Evolutionary conservation across 108 stramenopile genomes (phyloP), one percentile per base, ranked within the genome.

Genomic region (Stephanodiscus minutulus): DNA sequence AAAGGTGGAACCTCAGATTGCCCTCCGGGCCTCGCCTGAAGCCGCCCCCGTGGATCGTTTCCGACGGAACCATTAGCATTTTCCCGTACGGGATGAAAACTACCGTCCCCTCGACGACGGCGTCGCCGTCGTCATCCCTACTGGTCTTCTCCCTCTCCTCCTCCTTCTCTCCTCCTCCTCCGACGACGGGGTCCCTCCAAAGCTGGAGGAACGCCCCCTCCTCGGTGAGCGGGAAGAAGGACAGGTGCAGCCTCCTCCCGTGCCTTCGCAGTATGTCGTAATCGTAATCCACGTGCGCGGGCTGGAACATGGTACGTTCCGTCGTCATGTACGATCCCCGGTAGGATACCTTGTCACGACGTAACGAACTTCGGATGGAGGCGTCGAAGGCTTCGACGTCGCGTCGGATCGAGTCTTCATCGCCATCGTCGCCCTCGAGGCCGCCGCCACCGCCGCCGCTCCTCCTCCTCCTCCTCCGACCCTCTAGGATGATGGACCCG

Each of bases 271-370:
- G 53, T 10, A 84, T 72, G 20, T 68, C 76, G 61, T 84, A 89
- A 11, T 79, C 72, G 57, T 85, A 90, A 71, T 90, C 89, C n/a
- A 90, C 86, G 75, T 90, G 89, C 1, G 89, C 77, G n/a, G 86
- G 85, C 62, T 90, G 89, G 25, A 82, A 74, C 9, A 86, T 66
- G 13, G 83, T 85, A 47, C 46, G 21, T 61, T 82, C 79, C 1
- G 88, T 87, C 39, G 71, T 59, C 73, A 89, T 69, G 44, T 84
- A 87, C 24, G 88, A 89, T 21, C 82, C 82, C 28, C 76, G 56
- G 35, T 77, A 77, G 1, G 69, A 64, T 46, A 71, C 59, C 15
- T 63, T 57, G n/a, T 7, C 29, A 1, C 66, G 61, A 11, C 53
- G 41, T 29, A 77, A 41, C 74, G 67, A 64, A 27, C 61, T 15